A percentile compares a stretch with the other conserved stretches of the same genome.
phyloP scores from a whole-genome alignment of 768 basidiomycete species.

The Amanita exitialis region DNA sequence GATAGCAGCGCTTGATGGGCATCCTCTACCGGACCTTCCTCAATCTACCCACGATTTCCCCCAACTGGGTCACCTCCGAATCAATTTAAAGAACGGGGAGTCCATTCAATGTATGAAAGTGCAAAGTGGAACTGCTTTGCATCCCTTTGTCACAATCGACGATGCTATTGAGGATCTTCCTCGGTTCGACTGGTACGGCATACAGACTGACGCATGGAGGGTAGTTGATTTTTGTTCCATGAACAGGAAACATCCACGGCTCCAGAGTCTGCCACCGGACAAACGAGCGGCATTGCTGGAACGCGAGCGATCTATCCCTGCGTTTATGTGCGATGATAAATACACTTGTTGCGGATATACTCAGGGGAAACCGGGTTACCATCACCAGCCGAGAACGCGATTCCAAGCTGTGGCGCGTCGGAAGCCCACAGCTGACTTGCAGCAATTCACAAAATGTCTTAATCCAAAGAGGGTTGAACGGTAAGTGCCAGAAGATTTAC shows the following conservation, averaged over 20 bases:
- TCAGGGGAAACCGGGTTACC: constrained; percentile 20
- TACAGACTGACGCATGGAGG: background rate
- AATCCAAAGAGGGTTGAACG: constrained; percentile 43
- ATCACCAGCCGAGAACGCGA: constrained; percentile 23
- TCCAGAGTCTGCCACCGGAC: constrained; percentile 7
- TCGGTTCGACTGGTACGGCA: constrained; percentile 59
- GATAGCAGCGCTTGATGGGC: constrained; percentile 32
- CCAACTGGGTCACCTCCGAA: constrained; percentile 29
- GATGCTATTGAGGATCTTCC: constrained; percentile 72
- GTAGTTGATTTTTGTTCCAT: background rate
- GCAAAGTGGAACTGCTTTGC: constrained; percentile 40
- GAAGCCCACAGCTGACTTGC: constrained; percentile 38
- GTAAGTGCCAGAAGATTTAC: constrained; percentile 21
- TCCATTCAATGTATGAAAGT: constrained; percentile 34
- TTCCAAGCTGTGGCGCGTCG: constrained; percentile 40
- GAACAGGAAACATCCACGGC: constrained; percentile 27
- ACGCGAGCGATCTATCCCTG: constrained; percentile 18
- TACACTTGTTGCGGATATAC: constrained; percentile 25
- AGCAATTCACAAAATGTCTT: constrained; percentile 57
- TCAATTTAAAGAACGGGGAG: constrained; percentile 37
- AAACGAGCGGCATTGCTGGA: constrained; percentile 13
- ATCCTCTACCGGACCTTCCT: constrained; percentile 38
- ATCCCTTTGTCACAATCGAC: constrained; percentile 48
- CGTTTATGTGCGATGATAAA: constrained; percentile 24
- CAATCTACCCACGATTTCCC: constrained; percentile 48